Evolutionary conservation across 768 basidiomycete species (phyloP).

Genomic region (Boletus insuetus): DNA sequence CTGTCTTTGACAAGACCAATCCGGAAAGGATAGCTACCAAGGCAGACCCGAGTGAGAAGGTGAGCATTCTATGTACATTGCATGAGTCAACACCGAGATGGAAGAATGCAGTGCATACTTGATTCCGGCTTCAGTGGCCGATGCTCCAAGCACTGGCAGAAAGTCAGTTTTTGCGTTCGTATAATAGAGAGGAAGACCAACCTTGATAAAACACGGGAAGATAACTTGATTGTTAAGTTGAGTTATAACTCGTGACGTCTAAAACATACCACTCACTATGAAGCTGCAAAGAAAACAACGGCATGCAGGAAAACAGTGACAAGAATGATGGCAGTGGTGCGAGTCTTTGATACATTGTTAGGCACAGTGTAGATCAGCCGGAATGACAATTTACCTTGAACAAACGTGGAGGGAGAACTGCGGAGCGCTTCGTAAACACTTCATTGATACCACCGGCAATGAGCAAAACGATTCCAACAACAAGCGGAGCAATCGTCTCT

Average conservation of each 20-base stretch:
- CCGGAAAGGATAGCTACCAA: slow-evolving; percentile 56
- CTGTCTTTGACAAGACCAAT: slow-evolving; percentile 52
- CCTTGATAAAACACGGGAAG: slow-evolving; percentile 75
- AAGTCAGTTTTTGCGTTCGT: slow-evolving; percentile 4
- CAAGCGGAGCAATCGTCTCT: slow-evolving; percentile 61
- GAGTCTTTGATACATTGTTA: slow-evolving; percentile 44
- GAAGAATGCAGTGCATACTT: slow-evolving; percentile 38
- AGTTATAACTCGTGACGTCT: background rate
- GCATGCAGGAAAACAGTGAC: slow-evolving; percentile 62
- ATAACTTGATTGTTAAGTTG: slow-evolving; percentile 36
- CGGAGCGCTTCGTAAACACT: slow-evolving; percentile 55
- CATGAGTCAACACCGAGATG: background rate
- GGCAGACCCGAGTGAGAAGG: slow-evolving; percentile 64
- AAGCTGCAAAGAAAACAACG: slow-evolving; percentile 53
- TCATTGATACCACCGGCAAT: slow-evolving; percentile 57
- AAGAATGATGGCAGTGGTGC: slow-evolving; percentile 64
- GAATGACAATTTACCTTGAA: slow-evolving; percentile 50
- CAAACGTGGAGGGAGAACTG: slow-evolving; percentile 71
- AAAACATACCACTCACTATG: slow-evolving; percentile 20
- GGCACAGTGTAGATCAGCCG: background rate
- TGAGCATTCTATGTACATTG: slow-evolving; percentile 54
- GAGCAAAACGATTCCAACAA: slow-evolving; percentile 53
- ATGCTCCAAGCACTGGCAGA: slow-evolving; percentile 56
- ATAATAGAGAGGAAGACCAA: background rate
- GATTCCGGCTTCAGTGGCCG: slow-evolving; percentile 68